phyloP scores from a whole-genome alignment of 306 rosid genomes.

The Hippophae rhamnoides region DNA sequence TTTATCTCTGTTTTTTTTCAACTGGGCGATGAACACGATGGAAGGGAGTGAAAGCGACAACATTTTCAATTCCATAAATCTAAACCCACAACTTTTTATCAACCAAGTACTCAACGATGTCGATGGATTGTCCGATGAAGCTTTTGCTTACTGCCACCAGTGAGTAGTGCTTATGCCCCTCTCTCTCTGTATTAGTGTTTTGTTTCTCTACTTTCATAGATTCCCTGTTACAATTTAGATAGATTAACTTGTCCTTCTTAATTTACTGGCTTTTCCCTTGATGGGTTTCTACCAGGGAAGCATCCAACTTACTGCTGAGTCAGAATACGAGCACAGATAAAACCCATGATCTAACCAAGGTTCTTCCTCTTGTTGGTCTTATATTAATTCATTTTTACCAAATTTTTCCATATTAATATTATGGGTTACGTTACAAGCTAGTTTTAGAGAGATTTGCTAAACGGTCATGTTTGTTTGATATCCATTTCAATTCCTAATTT shows the following conservation, averaged over 20 bases:
- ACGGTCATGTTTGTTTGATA: too few relatives aligned
- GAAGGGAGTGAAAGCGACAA: conserved; percentile 60
- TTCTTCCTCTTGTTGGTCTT: background rate
- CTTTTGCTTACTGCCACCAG: conserved; percentile 56
- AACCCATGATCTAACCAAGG: conserved; percentile 55
- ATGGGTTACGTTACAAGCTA: too few relatives aligned
- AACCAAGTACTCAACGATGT: conserved; percentile 58
- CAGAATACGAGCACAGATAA: conserved; percentile 38
- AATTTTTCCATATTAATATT: too few relatives aligned
- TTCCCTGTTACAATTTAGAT: too few relatives aligned
- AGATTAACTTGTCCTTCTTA: background rate
- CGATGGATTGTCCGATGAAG: conserved; percentile 49
- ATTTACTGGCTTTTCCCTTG: background rate
- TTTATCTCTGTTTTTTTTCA: too few relatives aligned
- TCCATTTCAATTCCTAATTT: too few relatives aligned
- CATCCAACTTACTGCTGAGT: conserved; percentile 33
- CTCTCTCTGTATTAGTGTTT: background rate
- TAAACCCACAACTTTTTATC: conserved; percentile 64
- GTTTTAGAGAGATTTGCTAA: too few relatives aligned
- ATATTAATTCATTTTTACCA: too few relatives aligned
- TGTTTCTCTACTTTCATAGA: background rate
- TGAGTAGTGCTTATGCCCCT: conserved; percentile 4
- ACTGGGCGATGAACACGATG: conserved; percentile 18
- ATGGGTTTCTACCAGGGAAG: conserved; percentile 40
- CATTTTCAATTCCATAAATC: conserved; percentile 47